Percentiles rank a stretch among this genome's conserved stretches.
Evolutionary conservation across 768 basidiomycete genomes (phyloP).

Genomic region (Mrakia blollopis): DNA sequence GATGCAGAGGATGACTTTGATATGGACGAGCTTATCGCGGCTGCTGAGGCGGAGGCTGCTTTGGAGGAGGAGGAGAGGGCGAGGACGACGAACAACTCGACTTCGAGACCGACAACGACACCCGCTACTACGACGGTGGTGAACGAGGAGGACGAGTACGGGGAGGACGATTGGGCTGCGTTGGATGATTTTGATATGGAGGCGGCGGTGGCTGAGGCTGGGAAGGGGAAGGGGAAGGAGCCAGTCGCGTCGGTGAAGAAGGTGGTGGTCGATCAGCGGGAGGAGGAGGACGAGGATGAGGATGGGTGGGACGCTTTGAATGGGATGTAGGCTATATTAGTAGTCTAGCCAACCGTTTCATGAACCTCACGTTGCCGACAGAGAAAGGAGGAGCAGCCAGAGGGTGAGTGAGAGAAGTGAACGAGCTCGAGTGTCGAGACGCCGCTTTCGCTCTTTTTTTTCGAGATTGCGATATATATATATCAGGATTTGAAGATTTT

Average conservation of each 20-base stretch:
- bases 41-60: conserved; percentile 23
- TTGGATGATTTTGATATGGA: conserved; percentile 50
- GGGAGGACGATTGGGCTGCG: conserved; percentile 12
- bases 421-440: no score
- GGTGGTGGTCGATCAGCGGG: neutral
- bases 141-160: neutral
- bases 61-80: conserved; percentile 35
- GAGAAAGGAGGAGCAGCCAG: no score
- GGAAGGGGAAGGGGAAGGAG: neutral
- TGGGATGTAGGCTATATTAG: conserved; percentile 10
- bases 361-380: no score
- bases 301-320: conserved; percentile 38
- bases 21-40: conserved; percentile 39
- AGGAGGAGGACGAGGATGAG: conserved; percentile 45
- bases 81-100: conserved; percentile 32
- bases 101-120: neutral
- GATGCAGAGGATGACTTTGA: conserved; percentile 43
- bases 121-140: neutral
- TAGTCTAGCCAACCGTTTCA: no score
- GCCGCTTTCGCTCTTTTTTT: no score
- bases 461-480: no score
- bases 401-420: no score
- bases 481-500: no score
- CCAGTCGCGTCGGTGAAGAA: neutral
- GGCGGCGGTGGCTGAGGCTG: conserved; percentile 39